Evolutionary conservation across 208 protist species (phyloP).

Genomic region (Trypanosomatidae sp.): DNA sequence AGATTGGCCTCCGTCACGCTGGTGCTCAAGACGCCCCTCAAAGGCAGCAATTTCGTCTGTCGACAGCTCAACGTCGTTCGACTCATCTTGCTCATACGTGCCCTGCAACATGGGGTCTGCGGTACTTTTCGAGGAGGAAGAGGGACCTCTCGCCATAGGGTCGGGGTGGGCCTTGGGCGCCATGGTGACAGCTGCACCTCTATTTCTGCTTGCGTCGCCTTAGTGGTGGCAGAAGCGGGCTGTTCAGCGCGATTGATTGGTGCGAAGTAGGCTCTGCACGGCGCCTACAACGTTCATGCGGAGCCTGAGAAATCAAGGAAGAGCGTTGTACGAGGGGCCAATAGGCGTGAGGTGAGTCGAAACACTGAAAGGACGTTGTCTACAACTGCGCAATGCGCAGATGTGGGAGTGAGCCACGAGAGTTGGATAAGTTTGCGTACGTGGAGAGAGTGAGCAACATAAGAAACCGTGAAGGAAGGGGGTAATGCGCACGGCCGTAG

Average conservation of each 20-base stretch:
- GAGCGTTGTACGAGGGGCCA: neutral
- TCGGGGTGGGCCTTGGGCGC: constrained; percentile 15
- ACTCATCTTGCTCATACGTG: constrained; percentile 60
- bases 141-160: neutral
- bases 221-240: neutral
- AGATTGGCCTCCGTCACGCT: constrained; percentile 1
- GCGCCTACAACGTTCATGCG: neutral
- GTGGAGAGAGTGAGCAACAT: neutral
- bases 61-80: constrained; percentile 34
- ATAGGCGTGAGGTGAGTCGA: neutral
- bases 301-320: neutral
- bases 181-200: neutral
- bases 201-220: neutral
- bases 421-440: neutral
- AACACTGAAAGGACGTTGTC: neutral
- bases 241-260: neutral
- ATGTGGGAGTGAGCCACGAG: neutral
- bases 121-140: constrained; percentile 4
- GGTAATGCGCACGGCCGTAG: neutral
- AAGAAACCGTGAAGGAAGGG: neutral
- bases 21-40: constrained; percentile 36
- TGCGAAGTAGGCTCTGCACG: neutral
- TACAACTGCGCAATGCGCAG: neutral
- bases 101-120: constrained; percentile 60
- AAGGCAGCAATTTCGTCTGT: constrained; percentile 55